Evolutionary conservation across 805 yeast species (phyloP), one percentile per base, ranked within the genome.

Genomic region (Candida peoriensis): DNA sequence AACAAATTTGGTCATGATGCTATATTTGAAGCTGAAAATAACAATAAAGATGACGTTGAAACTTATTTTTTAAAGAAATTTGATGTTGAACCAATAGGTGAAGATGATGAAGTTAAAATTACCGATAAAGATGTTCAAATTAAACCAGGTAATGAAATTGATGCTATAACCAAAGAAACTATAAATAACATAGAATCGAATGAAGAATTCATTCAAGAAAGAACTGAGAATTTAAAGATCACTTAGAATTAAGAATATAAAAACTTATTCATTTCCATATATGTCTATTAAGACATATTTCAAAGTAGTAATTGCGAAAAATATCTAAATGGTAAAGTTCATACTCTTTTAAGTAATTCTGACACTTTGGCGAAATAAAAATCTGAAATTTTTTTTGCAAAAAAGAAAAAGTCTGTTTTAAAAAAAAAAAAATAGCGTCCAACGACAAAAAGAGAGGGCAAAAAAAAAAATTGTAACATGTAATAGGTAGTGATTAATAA

Each of bases 11-110:
- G 77, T 19, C 94, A 87, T 53, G 97, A 93, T 55, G 72, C 85
- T 1, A 78, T 90, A 38, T 89, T 65, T 55, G 97, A 89, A 57
- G 96, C 97, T 8, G 96, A 89, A 54, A 75, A 72, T 46, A 82
- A 78, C 47, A 78, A 76, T 32, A 74, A 81, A 50, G 81, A 75
- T 39, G 87, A 80, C 20, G 81, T 88, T 13, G 95, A 86, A 45
- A 79, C 75, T 26, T 89, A 78, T 64, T 74, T 86, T 53, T 66
- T 89, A 52, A 72, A 75, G 55, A 78, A 78, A 48, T 90, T 69
- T 48, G 81, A 85, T 29, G 75, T 83, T 29, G 81, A 75, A 36
- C 79, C 76, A 12, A 81, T 74, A 39, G 77, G 68, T 23, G 70
- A 69, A 14, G 64, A 59, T n/a, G 66, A 60, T 25, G 64, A 70